phyloP scores from a whole-genome alignment of 139 green algal genomes.

The Picochlorum sp. region DNA sequence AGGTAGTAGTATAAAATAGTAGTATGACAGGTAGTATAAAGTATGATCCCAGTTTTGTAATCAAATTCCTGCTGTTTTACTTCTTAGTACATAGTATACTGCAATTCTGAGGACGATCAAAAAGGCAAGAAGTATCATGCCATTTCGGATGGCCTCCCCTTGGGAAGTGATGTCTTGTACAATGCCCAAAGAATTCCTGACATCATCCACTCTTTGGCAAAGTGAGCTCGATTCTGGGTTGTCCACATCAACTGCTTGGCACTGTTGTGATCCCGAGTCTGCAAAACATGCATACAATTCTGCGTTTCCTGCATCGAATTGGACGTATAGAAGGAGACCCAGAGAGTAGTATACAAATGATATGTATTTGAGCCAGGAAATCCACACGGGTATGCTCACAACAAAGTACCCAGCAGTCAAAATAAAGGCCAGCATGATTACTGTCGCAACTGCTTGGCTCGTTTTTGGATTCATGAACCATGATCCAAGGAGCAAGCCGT shows the following conservation, averaged over 20 bases:
- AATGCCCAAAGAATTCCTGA: constrained; percentile 14
- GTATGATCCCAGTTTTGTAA: background rate
- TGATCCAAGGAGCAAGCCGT: constrained; percentile 63
- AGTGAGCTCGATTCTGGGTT: constrained; percentile 6
- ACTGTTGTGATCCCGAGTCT: constrained; percentile 2
- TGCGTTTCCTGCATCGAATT: constrained; percentile 16
- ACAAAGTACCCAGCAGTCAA: constrained; percentile 42
- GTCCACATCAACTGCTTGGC: background rate
- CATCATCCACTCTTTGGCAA: constrained; percentile 14
- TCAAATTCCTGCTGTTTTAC: constrained; percentile 15
- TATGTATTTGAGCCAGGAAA: constrained; percentile 50
- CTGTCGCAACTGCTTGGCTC: constrained; percentile 50
- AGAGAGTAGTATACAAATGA: constrained; percentile 48
- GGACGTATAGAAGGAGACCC: constrained; percentile 19
- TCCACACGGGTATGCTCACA: constrained; percentile 36
- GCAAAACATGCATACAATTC: constrained; percentile 18
- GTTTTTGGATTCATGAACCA: constrained; percentile 54
- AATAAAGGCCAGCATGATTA: constrained; percentile 54
- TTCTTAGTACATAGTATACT: constrained; percentile 24
- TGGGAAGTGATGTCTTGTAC: constrained; percentile 16
- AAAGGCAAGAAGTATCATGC: constrained; percentile 24
- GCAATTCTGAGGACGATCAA: constrained; percentile 15
- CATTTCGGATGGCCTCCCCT: constrained; percentile 18
- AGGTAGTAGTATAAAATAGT: background rate
- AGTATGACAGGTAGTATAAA: constrained; percentile 1